Percentiles rank a stretch among this genome's conserved stretches.
Conservation (phyloP, 2,329 filamentous ascomycete species). For the Alternaria gaisen region DNA sequence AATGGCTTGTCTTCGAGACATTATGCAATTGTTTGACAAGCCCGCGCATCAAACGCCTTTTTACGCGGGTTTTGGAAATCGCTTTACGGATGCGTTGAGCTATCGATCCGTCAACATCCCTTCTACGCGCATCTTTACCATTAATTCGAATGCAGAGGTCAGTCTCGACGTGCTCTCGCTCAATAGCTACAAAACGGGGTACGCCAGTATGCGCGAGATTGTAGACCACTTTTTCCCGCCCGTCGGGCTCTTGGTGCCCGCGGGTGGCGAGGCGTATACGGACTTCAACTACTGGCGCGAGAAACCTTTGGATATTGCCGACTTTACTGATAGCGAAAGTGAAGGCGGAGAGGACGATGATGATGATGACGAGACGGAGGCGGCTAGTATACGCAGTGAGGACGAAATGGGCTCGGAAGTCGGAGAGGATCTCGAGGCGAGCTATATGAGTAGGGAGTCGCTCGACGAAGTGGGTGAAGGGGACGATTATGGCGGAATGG, state of each 20-base stretch:
- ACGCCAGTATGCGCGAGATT: conserved; percentile 95
- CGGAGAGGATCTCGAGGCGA: conserved; percentile 61
- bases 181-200: conserved; percentile 95
- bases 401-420: conserved; percentile 58
- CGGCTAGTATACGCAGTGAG: conserved; percentile 56
- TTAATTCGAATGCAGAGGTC: conserved; percentile 97
- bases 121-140: conserved; percentile 93
- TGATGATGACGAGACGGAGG: conserved; percentile 59
- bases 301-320: conserved; percentile 80
- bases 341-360: conserved; percentile 48
- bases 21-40: conserved; percentile 80
- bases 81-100: conserved; percentile 92
- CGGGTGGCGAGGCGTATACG: conserved; percentile 92
- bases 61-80: conserved; percentile 96
- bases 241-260: conserved; percentile 83
- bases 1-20: conserved; percentile 96
- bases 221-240: conserved; percentile 99
- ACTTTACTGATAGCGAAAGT: conserved; percentile 85
- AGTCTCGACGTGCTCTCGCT: conserved; percentile 87
- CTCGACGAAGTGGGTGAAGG: conserved; percentile 53
- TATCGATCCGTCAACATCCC: conserved; percentile 97
- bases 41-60: conserved; percentile 77
- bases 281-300: conserved; percentile 98
- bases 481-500: conserved; percentile 31
- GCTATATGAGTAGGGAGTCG: conserved; percentile 64